Evolutionary conservation across 371 early-diverging fungal genomes (phyloP), one percentile per base, ranked within the genome.

Genomic region (Mortierella sp.): DNA sequence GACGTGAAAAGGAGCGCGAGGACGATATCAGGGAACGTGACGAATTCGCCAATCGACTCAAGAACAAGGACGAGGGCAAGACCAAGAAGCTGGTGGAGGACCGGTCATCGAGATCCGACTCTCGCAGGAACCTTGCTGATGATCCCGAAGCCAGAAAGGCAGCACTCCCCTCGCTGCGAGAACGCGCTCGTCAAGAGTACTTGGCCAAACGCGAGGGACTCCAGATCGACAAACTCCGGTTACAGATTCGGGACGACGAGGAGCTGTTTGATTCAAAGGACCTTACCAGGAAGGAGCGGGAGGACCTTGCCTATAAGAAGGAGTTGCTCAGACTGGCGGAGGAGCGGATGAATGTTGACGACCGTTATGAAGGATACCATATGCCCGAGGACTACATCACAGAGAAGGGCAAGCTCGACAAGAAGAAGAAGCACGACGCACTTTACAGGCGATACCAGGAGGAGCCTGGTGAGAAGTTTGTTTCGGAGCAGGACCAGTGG

Each of bases 331-430:
- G 90, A 44, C 82, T 98, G 24, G 95, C 96, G 1, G 92, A 95
- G 73, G 98, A 97, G 80, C 92, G 97, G 37, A 88, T 92, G 79
- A 89, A 91, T 41, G 92, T 98, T 58, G 86, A 88, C 63, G 95
- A 95, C 74, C 91, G 92, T 40, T 89, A 90, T 39, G 97, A 96
- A 73, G 96, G 93, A 13, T 99, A 98, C 75, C 85, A 88, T 55
- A 95, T 99, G 95, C 99, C 99, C 2, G 98, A 98, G 78, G 95
- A 94, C 87, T 95, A 96, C 66, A 92, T 94, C 65, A 97, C 97
- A 0, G 98, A 98, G 76, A 96, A 97, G 85, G 98, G 98, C 64
- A 96, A 97, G 76, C 93, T 98, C 52, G 97, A 98, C 79, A 92
- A 92, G 48, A 96, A 98, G 73, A 96, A 95, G 87, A 96, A 96